Conservation (phyloP, 2,329 filamentous ascomycete genomes). For the Zymoseptoria passerinii region DNA sequence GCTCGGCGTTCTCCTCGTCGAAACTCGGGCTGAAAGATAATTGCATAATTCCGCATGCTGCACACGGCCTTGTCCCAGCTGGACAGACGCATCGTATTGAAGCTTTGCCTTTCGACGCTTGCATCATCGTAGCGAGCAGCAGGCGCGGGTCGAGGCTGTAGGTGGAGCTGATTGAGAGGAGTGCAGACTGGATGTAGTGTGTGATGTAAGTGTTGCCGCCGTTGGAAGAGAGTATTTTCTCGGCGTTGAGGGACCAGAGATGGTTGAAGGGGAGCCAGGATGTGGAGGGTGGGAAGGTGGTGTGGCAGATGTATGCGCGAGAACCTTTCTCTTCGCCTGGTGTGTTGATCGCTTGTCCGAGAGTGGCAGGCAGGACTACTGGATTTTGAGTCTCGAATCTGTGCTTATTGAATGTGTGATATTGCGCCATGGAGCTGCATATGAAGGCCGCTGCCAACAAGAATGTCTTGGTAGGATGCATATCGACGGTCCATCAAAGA, state of each 20-base stretch:
- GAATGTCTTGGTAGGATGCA: background rate
- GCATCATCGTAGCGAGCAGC: conserved; percentile 19
- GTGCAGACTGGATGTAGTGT: conserved; percentile 14
- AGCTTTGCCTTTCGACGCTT: conserved; percentile 15
- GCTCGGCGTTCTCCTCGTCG: conserved; percentile 4
- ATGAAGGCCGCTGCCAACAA: background rate
- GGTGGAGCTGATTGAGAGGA: conserved; percentile 8
- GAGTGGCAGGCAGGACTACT: background rate
- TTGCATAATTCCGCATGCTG: conserved; percentile 17
- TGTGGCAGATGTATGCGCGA: background rate
- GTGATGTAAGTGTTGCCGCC: conserved; percentile 15
- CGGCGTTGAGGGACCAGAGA: conserved; percentile 18
- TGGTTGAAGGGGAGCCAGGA: conserved; percentile 13
- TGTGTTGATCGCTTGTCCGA: background rate
- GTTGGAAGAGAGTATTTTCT: conserved; percentile 14
- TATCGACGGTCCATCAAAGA: background rate
- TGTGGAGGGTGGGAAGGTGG: conserved; percentile 1
- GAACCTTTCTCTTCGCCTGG: background rate
- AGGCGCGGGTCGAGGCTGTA: conserved; percentile 13
- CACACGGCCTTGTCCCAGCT: background rate
- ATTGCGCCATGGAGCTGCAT: background rate
- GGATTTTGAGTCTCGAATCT: background rate
- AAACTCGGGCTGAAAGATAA: conserved; percentile 5
- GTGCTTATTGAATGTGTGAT: background rate
- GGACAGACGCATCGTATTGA: conserved; percentile 9